Evolutionary conservation across 2,329 filamentous ascomycete species (phyloP).

Genomic region (Herpotrichia juniperi): DNA sequence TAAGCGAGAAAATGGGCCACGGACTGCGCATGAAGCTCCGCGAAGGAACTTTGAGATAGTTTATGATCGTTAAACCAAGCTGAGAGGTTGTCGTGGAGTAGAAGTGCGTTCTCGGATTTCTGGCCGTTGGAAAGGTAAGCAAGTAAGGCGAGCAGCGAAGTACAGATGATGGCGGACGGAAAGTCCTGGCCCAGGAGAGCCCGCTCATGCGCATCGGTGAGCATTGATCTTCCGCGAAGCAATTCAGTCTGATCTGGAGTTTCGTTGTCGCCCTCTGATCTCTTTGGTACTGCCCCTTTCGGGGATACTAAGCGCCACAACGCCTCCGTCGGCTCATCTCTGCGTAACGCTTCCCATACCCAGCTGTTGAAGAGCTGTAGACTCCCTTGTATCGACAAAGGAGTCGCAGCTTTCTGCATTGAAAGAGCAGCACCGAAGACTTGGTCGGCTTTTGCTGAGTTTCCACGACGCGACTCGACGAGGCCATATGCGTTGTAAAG

Average conservation of each 20-base stretch:
- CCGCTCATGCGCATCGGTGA: conserved; percentile 54
- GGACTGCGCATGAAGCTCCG: conserved; percentile 73
- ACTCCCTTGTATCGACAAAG: conserved; percentile 58
- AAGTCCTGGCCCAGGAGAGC: conserved; percentile 56
- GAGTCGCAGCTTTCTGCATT: conserved; percentile 55
- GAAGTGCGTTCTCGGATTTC: conserved; percentile 45
- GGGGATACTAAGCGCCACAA: conserved; percentile 42
- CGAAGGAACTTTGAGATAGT: conserved; percentile 35
- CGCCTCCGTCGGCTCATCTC: conserved; percentile 41
- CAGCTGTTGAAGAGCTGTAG: conserved; percentile 61
- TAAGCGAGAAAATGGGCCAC: conserved; percentile 69
- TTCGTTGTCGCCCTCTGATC: not conserved
- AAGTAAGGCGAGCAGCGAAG: conserved; percentile 69
- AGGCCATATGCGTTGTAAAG: conserved; percentile 83
- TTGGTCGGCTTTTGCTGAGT: conserved; percentile 63
- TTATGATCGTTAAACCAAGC: conserved; percentile 30
- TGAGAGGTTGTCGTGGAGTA: conserved; percentile 39
- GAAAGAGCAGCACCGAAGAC: conserved; percentile 72
- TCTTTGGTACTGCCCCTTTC: conserved; percentile 18
- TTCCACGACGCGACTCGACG: conserved; percentile 68
- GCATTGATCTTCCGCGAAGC: conserved; percentile 17
- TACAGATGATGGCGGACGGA: conserved; percentile 57
- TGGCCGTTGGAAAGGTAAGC: conserved; percentile 64
- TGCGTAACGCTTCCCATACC: conserved; percentile 70
- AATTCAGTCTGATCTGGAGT: conserved; percentile 19